Evolutionary conservation across 257 asterid species (phyloP), one percentile per base, ranked within the genome.

Genomic region (Capsicum pubescens): DNA sequence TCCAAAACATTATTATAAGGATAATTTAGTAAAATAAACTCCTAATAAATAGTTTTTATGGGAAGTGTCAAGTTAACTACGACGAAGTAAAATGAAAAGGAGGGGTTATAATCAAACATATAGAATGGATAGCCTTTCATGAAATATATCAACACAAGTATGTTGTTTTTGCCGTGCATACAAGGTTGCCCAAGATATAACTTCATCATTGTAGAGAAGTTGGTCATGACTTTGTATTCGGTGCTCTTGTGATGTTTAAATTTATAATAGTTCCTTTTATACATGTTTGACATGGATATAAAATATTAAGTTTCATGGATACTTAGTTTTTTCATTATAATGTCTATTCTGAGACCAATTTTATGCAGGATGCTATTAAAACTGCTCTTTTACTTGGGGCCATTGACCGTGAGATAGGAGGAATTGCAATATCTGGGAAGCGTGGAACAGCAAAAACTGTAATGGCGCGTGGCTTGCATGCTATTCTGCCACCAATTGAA

Each of bases 331-430:
- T 78, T 77, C 69, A 13, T 39, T 39, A 26, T 66, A 16, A 66
- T 61, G 61, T 48, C 56, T 89, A 55, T 88, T 86, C 58, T 82
- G n/a, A 79, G 39, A n/a, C 26, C 66, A 78, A 71, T 64, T 52
- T 82, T 86, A 68, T 77, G 80, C 91, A 97, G 99, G 99, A 97
- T 80, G 98, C 98, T 26, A 93, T 97, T 86, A 97, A 97, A 91
- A 93, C 98, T 55, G 98, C 98, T 82, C 98, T 97, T 81, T 88
- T 97, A 85, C 99, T 97, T 83, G 99, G 99, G 82, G 99, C 99
- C 46, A 85, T 94, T 86, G 99, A 97, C 88, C 95, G 98, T 71
- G 98, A 92, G 87, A 91, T 97, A 71, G 99, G 98, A 87, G 99
- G 99, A 80, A 94, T 97, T 87, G 99, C 98, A 59, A 94, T 97